Percentiles rank a stretch among this genome's conserved stretches.
Evolutionary conservation across 441 rosid species (phyloP).

Genomic region (Pelargonium australe): DNA sequence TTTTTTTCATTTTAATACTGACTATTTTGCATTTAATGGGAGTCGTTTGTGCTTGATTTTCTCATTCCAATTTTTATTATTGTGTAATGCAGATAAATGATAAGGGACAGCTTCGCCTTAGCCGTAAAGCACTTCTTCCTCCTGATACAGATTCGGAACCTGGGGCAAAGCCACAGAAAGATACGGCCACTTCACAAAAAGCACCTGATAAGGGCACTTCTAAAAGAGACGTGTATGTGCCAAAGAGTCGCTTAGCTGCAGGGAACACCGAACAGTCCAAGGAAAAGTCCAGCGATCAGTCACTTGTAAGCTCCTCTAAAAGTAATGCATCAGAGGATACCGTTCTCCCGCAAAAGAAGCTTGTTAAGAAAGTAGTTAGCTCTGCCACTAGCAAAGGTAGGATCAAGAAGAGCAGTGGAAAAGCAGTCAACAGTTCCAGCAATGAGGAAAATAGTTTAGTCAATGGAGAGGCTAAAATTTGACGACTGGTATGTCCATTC

Average conservation of each 20-base stretch:
- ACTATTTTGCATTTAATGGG: not conserved
- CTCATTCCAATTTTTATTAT: constrained; percentile 1
- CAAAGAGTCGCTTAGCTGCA: constrained; percentile 36
- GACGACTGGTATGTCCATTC: constrained; percentile 27
- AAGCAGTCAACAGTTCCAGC: constrained; percentile 32
- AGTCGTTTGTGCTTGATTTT: not conserved
- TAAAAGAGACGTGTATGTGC: constrained; percentile 31
- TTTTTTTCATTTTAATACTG: not conserved
- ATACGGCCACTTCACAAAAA: constrained; percentile 21
- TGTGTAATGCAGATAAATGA: constrained; percentile 61
- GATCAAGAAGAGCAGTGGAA: constrained; percentile 34
- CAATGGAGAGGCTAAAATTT: constrained; percentile 62
- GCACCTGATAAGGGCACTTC: constrained; percentile 33
- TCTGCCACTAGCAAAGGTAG: constrained; percentile 35
- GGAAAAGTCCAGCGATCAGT: constrained; percentile 22
- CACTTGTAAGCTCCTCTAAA: constrained; percentile 32
- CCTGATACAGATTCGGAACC: constrained; percentile 50
- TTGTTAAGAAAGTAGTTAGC: constrained; percentile 37
- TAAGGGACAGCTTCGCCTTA: constrained; percentile 96
- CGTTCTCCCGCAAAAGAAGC: constrained; percentile 46
- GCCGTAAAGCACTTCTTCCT: constrained; percentile 68
- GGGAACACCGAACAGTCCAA: constrained; percentile 31
- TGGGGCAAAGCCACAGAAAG: constrained; percentile 34
- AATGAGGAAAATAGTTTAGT: constrained; percentile 45
- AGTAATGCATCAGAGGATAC: constrained; percentile 33